Evolutionary conservation across 768 basidiomycete species (phyloP).

Genomic region (Leccinellum rugosiceps): DNA sequence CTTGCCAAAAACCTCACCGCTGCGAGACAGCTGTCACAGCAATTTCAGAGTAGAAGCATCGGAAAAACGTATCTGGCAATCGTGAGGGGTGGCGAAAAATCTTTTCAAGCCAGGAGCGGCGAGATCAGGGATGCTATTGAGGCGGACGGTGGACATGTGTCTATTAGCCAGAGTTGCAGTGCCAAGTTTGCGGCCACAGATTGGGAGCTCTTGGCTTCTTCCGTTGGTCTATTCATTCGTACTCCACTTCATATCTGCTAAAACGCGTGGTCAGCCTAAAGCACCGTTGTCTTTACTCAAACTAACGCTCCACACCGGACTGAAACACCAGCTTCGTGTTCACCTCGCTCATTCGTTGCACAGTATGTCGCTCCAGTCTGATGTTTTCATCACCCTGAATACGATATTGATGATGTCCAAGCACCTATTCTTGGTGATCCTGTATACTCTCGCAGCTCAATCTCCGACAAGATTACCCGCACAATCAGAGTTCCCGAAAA

Average conservation of each 20-base stretch:
- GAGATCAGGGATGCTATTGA: slow-evolving; percentile 45
- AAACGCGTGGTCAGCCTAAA: slow-evolving; percentile 33
- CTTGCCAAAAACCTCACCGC: slow-evolving; percentile 44
- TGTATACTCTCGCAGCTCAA: slow-evolving; percentile 42
- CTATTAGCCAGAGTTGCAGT: slow-evolving; percentile 26
- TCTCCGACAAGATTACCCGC: slow-evolving; percentile 29
- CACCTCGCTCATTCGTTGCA: slow-evolving; percentile 53
- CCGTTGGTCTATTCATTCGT: slow-evolving; percentile 40
- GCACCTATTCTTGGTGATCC: slow-evolving; percentile 67
- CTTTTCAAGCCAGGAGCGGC: slow-evolving; percentile 38
- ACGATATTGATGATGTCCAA: slow-evolving; percentile 27
- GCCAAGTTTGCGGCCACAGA: slow-evolving; percentile 38
- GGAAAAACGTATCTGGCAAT: slow-evolving; percentile 64
- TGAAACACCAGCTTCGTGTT: slow-evolving; percentile 71
- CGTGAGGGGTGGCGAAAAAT: slow-evolving; percentile 49
- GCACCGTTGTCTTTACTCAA: slow-evolving; percentile 56
- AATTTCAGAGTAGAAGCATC: slow-evolving; percentile 47
- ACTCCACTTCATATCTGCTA: slow-evolving; percentile 16
- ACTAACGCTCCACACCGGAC: slow-evolving; percentile 55
- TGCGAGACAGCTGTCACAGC: slow-evolving; percentile 51
- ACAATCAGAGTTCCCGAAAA: slow-evolving; percentile 37
- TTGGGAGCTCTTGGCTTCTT: slow-evolving; percentile 59
- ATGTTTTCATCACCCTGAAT: neutral
- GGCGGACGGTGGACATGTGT: slow-evolving; percentile 43
- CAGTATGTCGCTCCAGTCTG: slow-evolving; percentile 32